A percentile compares a stretch with the other conserved stretches of the same genome.
phyloP scores from a whole-genome alignment of 2,329 filamentous ascomycete species.

The Fusarium sp. region DNA sequence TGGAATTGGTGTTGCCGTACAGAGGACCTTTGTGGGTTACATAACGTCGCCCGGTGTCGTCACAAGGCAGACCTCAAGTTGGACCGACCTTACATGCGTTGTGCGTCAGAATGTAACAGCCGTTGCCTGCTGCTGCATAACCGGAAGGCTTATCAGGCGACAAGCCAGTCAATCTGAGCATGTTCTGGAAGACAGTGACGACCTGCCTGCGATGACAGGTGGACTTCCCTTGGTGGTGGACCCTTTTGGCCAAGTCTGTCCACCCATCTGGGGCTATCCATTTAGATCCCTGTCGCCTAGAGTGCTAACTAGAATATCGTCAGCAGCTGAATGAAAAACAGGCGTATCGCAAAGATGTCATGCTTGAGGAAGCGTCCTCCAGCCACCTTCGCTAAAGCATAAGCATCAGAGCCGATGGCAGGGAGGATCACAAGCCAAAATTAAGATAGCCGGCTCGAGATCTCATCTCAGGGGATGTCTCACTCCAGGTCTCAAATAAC shows the following conservation, averaged over 20 bases:
- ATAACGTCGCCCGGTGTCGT: background rate
- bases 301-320: constrained; percentile 18
- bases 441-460: constrained; percentile 1
- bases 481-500: background rate
- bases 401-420: background rate
- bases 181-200: constrained; percentile 1
- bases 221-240: constrained; percentile 13
- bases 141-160: background rate
- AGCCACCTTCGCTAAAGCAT: background rate
- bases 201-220: constrained; percentile 3
- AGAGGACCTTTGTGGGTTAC: background rate
- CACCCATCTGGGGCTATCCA: constrained; percentile 26
- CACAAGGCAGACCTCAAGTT: background rate
- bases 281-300: constrained; percentile 29
- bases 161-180: background rate
- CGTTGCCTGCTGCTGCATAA: background rate
- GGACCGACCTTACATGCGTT: background rate
- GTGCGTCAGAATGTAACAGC: background rate
- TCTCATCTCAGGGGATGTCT: constrained; percentile 21
- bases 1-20: constrained; percentile 6
- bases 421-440: background rate
- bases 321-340: constrained; percentile 26
- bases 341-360: background rate
- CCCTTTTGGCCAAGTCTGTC: constrained; percentile 15
- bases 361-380: background rate